Conservation (phyloP, 1,284 basidiomycete genomes). For the Gymnopus androsaceus region DNA sequence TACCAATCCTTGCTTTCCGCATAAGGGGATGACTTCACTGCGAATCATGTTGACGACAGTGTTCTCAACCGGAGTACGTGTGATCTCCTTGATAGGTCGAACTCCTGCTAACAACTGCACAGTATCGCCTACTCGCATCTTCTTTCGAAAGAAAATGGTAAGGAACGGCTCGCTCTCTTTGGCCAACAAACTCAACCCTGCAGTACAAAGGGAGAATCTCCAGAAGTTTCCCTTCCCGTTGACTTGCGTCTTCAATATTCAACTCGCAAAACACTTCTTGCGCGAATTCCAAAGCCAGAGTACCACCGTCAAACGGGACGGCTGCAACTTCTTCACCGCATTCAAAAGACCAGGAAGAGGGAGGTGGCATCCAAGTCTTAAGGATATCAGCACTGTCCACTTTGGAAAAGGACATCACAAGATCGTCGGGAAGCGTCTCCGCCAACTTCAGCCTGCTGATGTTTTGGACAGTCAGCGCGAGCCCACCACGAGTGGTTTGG, state of each 20-base stretch:
- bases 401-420: background rate
- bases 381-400: background rate
- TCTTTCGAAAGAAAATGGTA: background rate
- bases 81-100: background rate
- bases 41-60: background rate
- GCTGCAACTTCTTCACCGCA: background rate
- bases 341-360: background rate
- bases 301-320: background rate
- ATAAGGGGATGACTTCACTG: background rate
- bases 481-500: background rate
- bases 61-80: background rate
- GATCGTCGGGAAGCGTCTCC: background rate
- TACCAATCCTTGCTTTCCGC: background rate
- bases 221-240: background rate
- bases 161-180: background rate
- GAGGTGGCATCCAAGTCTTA: background rate
- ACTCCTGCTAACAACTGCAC: background rate
- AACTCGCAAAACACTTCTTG: background rate
- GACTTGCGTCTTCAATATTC: too few relatives aligned
- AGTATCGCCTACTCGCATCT: background rate
- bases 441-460: background rate
- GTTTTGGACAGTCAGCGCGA: background rate
- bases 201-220: background rate
- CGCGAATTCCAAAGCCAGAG: background rate
- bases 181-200: background rate